Conservation (phyloP, 106 monocot genomes). For the Phalaenopsis equestris region DNA sequence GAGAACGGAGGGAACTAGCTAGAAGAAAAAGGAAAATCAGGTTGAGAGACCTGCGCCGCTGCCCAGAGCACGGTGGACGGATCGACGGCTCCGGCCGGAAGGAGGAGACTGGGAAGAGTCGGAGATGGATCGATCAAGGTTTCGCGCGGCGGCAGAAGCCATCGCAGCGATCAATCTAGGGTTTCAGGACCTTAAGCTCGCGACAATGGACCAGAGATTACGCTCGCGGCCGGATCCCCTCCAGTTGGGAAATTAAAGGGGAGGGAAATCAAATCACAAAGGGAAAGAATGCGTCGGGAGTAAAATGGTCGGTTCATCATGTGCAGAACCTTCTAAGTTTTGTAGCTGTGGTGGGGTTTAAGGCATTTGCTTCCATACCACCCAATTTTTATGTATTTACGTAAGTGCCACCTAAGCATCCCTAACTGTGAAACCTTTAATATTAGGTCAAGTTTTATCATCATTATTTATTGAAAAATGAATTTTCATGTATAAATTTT, state of each 20-base stretch:
- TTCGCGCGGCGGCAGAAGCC: not conserved
- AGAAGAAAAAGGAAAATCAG: not conserved
- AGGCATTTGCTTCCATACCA: no score
- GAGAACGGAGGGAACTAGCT: not conserved
- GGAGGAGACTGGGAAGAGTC: not conserved
- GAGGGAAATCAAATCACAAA: not conserved
- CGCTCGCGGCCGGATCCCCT: not conserved
- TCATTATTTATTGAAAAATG: no score
- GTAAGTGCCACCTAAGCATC: no score
- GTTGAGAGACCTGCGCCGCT: conserved; percentile 11
- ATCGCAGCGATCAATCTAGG: conserved; percentile 14
- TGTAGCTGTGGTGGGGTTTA: no score
- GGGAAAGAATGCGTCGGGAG: not conserved
- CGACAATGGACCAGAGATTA: conserved; percentile 20
- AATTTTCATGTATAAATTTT: no score
- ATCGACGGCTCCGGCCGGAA: not conserved
- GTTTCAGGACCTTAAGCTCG: conserved; percentile 8
- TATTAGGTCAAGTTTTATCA: no score
- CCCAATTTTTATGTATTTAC: no score
- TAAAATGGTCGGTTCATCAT: no score
- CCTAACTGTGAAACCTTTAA: no score
- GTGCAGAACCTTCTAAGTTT: no score
- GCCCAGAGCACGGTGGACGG: conserved; percentile 16
- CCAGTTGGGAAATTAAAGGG: not conserved
- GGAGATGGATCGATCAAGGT: conserved; percentile 18